phyloP scores from a whole-genome alignment of 148 eudicot genomes.

The Amaranthus hypochondriacus region DNA sequence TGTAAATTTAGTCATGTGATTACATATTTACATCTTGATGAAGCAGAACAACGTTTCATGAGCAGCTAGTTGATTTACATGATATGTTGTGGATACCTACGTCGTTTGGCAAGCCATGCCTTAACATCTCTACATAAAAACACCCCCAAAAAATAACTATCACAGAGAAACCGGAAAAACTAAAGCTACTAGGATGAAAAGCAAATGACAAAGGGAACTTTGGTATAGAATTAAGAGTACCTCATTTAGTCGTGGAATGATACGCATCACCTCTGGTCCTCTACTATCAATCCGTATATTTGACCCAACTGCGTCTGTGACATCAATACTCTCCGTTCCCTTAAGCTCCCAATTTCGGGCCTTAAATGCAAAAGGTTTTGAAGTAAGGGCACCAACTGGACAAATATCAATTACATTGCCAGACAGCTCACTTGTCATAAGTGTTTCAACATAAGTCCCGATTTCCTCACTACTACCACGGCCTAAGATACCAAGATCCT shows the following conservation, averaged over 20 bases:
- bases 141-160: neutral
- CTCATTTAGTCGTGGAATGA: conserved; percentile 93
- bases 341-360: conserved; percentile 99
- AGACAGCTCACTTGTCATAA: conserved; percentile 97
- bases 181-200: neutral
- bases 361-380: conserved; percentile 97
- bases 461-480: conserved; percentile 99
- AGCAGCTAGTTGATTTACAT: neutral
- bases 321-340: conserved; percentile 92
- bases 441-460: conserved; percentile 91
- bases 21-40: neutral
- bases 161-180: neutral
- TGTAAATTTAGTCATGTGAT: too few species aligned
- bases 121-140: neutral
- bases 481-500: conserved; percentile 98
- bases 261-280: conserved; percentile 99
- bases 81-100: too few species aligned
- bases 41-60: neutral
- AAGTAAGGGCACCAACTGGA: conserved; percentile 98
- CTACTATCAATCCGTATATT: conserved; percentile 95
- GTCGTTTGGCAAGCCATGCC: neutral
- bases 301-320: conserved; percentile 97
- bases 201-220: neutral
- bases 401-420: conserved; percentile 99
- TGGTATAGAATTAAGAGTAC: conserved; percentile 30